Percentiles rank a stretch among this genome's conserved stretches.
These are phyloP conservation scores for Pseudopyricularia cyperi DNA, from an alignment of 2,329 filamentous ascomycete genomes.

Conservation along the genomic window DNA sequence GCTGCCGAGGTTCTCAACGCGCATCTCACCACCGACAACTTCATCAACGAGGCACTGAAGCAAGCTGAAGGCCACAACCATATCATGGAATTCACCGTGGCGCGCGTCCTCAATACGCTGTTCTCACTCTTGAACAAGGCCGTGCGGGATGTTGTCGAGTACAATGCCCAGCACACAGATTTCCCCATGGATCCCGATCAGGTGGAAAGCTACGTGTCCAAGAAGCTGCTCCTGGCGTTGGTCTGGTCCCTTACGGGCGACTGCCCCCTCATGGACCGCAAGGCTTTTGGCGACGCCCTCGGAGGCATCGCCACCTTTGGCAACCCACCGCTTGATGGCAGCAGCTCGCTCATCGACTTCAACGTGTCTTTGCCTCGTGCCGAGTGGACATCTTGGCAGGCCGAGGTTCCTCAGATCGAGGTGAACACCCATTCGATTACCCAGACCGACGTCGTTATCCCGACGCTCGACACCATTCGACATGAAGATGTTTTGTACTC, in stretches of 20 bases:
- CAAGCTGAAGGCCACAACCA: constrained; percentile 72
- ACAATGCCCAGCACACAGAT: constrained; percentile 87
- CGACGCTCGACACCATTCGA: constrained; percentile 89
- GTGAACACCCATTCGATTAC: constrained; percentile 98
- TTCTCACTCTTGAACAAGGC: constrained; percentile 95
- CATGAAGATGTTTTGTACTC: constrained; percentile 99
- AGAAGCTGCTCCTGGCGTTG: constrained; percentile 83
- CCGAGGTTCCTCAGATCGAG: constrained; percentile 84
- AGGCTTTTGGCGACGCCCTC: constrained; percentile 76
- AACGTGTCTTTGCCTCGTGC: constrained; percentile 78
- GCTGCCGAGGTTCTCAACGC: constrained; percentile 68
- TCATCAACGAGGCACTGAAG: constrained; percentile 65
- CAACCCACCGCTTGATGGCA: constrained; percentile 64
- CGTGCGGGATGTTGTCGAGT: constrained; percentile 84
- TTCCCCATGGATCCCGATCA: constrained; percentile 87
- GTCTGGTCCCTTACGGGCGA: constrained; percentile 97
- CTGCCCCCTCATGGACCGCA: constrained; percentile 77
- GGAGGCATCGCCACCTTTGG: constrained; percentile 76
- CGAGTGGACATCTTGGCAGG: constrained; percentile 90
- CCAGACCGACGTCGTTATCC: constrained; percentile 96
- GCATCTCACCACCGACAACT: constrained; percentile 65
- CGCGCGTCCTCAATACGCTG: constrained; percentile 79
- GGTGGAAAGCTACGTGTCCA: constrained; percentile 77
- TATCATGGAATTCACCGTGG: constrained; percentile 96
- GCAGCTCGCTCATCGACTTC: constrained; percentile 85